Conservation (phyloP, 306 rosid species). For the Astragalus membranaceus region DNA sequence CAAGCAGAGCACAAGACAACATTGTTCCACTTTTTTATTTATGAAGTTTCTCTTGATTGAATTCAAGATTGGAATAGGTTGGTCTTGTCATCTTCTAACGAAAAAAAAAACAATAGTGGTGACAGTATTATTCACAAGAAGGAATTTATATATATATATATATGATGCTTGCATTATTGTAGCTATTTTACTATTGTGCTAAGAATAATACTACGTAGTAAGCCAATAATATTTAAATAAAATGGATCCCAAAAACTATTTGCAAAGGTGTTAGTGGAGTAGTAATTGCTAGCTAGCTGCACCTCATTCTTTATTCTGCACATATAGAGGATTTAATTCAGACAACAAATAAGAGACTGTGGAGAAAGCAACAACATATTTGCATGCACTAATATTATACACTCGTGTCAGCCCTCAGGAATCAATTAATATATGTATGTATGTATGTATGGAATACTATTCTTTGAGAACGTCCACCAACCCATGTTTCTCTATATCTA, state of each 20-base stretch:
- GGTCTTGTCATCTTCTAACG: constrained; percentile 18
- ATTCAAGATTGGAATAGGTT: background rate
- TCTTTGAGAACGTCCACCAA: constrained; percentile 14
- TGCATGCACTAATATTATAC: constrained; percentile 31
- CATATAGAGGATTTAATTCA: background rate
- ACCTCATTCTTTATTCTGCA: constrained; percentile 51
- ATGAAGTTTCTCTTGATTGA: constrained; percentile 14
- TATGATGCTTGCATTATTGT: constrained; percentile 33
- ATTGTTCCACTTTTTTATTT: too few relatives aligned
- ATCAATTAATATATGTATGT: constrained; percentile 18
- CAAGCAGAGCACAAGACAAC: background rate
- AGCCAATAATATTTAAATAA: background rate
- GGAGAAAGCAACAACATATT: constrained; percentile 40
- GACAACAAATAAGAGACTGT: constrained; percentile 17
- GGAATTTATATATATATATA: too few relatives aligned
- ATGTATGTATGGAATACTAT: constrained; percentile 30
- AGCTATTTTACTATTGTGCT: background rate
- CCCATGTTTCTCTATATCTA: background rate
- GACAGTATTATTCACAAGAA: constrained; percentile 2
- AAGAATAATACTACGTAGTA: background rate
- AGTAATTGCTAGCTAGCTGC: constrained; percentile 19
- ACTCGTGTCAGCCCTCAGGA: constrained; percentile 27
- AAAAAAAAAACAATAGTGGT: background rate
- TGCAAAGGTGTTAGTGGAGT: constrained; percentile 30
- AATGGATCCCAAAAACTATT: constrained; percentile 8